A percentile compares a stretch with the other conserved stretches of the same genome.
Evolutionary conservation across 1,284 basidiomycete species (phyloP).

Genomic region (Trichosporon inkin): DNA sequence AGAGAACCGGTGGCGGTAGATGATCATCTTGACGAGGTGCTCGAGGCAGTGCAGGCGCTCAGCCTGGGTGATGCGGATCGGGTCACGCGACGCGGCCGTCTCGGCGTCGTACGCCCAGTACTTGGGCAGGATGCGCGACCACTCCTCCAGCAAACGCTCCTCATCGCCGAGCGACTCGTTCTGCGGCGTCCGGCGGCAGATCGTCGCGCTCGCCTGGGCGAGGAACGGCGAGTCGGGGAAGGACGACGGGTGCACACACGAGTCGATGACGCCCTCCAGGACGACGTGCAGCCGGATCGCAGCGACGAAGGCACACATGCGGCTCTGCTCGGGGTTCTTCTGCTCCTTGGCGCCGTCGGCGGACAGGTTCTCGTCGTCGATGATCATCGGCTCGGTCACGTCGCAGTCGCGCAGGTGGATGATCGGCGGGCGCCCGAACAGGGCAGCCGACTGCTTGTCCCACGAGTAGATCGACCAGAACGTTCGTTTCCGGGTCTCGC

Average conservation of each 20-base stretch:
- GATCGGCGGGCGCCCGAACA: constrained; percentile 80
- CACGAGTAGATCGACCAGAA: constrained; percentile 89
- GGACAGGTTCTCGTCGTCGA: constrained; percentile 85
- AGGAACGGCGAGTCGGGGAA: constrained; percentile 51
- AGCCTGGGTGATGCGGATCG: constrained; percentile 78
- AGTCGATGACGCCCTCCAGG: constrained; percentile 62
- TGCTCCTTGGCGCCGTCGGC: constrained; percentile 65
- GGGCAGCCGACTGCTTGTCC: constrained; percentile 75
- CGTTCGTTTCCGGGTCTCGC: constrained; percentile 80
- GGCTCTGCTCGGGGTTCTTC: constrained; percentile 64
- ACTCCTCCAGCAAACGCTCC: constrained; percentile 72
- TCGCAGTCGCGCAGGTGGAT: constrained; percentile 80
- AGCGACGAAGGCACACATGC: constrained; percentile 73
- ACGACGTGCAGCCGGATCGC: constrained; percentile 73
- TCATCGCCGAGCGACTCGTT: constrained; percentile 69
- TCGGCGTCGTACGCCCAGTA: constrained; percentile 76
- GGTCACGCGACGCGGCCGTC: constrained; percentile 76
- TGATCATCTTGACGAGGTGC: constrained; percentile 70
- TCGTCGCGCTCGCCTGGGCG: constrained; percentile 48
- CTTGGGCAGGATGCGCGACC: constrained; percentile 63
- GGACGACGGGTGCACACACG: constrained; percentile 49
- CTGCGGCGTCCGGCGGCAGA: constrained; percentile 45
- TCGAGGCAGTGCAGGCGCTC: constrained; percentile 77
- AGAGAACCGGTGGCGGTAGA: constrained; percentile 52
- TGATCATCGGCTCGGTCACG: constrained; percentile 69